Base-by-base conservation (phyloP, 2,329 filamentous ascomycete genomes). In the Aspergillus ibericus region DNA sequence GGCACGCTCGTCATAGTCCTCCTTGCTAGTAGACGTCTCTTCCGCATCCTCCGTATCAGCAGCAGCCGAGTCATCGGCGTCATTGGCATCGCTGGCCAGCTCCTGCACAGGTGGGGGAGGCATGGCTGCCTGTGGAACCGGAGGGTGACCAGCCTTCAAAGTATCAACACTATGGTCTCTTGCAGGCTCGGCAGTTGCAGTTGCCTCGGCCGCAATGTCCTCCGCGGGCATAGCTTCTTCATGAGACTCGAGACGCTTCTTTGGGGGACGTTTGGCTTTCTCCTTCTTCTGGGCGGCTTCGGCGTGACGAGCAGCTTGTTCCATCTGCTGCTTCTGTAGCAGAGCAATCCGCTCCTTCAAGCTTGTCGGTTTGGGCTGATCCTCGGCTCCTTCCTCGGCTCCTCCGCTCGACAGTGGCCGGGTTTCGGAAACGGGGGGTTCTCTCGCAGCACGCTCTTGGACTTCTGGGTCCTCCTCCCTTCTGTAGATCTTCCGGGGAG, bases 321-420 rank as follows among this genome's bases (percentile, higher is more conserved):
- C 95, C 72, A 91, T 81, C 75, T 99, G 95, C 74, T 98, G 92
- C 72, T 91, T 93, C 74, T 99, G 95, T 15, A 99, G 81, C 53
- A 96, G 80, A 27, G 95, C 95, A 77, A 99, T 97, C 62, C 95
- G 86, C 74, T 99, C 95, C 76, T 98, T 99, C 61, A 99, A 76
- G 66, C 91, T 97, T 56, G 92, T 90, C 22, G 93, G 92, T 77
- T 98, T 97, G 1, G 93, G 93, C 68, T 91, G 87, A 44, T 96
- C 91, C 56, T 95, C 91, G 5, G 65, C 66, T 4, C 80, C 85
- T 15, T 82, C 86, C 42, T 81, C 83, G 4, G 81, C 76, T 52
- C 79, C 81, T 6, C 82, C 76, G 16, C 77, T 73, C 35, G 69
- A 65, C 10, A 62, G 58, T 69, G 49, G 67, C 10, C 68, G 70